Conservation (phyloP, 495 filamentous ascomycete species). For the Aspergillus cavernicola region DNA sequence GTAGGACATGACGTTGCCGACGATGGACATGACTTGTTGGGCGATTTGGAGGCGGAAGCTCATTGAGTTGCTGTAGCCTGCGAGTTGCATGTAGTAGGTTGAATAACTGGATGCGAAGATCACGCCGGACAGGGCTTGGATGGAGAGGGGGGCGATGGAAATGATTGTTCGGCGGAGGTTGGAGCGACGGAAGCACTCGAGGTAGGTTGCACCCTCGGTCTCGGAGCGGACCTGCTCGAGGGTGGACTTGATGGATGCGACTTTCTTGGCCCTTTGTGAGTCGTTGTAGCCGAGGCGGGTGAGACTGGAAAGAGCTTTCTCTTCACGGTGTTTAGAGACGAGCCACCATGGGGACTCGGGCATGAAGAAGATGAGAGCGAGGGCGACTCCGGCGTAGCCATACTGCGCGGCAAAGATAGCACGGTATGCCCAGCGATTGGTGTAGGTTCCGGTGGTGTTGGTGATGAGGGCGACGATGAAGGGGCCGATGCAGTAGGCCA, state of each 20-base stretch:
- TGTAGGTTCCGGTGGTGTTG: slow-evolving; percentile 4
- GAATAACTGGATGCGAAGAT: background rate
- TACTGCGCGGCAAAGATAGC: slow-evolving; percentile 6
- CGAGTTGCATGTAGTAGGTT: slow-evolving; percentile 12
- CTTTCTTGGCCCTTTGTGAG: background rate
- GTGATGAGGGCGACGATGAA: slow-evolving; percentile 5
- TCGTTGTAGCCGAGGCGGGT: background rate
- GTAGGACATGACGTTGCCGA: slow-evolving; percentile 9
- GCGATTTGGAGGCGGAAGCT: slow-evolving; percentile 9
- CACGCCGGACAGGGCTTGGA: slow-evolving; percentile 6
- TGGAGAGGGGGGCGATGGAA: slow-evolving; percentile 7
- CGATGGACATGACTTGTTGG: slow-evolving; percentile 3
- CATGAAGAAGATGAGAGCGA: slow-evolving; percentile 3
- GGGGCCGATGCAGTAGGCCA: slow-evolving; percentile 7
- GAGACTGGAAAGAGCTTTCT: background rate
- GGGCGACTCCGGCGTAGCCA: background rate
- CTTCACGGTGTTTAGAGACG: slow-evolving; percentile 6
- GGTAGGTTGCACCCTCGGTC: slow-evolving; percentile 5
- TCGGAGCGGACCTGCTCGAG: slow-evolving; percentile 2
- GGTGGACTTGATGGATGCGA: slow-evolving; percentile 3
- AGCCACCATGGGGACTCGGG: slow-evolving; percentile 26
- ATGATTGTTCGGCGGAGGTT: slow-evolving; percentile 11
- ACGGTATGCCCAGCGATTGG: slow-evolving; percentile 5
- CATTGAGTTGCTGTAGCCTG: slow-evolving; percentile 2
- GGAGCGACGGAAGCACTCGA: slow-evolving; percentile 10